These are phyloP conservation scores for Ogataea nakhonphanomensis DNA, from an alignment of 805 yeast species.

Conservation along the genomic window DNA sequence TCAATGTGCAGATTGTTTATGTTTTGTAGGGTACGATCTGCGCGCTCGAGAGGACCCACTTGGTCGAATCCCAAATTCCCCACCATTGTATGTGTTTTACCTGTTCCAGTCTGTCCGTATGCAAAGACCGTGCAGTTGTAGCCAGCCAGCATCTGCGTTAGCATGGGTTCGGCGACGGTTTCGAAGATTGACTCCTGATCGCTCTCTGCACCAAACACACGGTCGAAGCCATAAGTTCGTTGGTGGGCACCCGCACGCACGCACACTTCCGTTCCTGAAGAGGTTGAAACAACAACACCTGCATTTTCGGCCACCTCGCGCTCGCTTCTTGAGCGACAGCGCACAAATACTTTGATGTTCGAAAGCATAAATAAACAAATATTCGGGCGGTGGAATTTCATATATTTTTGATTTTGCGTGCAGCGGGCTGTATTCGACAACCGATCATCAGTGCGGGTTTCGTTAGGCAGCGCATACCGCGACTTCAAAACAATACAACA, in stretches of 20 bases:
- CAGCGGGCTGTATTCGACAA: too few species aligned
- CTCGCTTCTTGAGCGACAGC: slow-evolving; percentile 60
- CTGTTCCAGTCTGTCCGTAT: slow-evolving; percentile 81
- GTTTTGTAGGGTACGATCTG: too few species aligned
- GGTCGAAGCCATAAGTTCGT: slow-evolving; percentile 70
- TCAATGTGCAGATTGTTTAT: slow-evolving; percentile 35
- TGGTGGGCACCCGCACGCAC: slow-evolving; percentile 40
- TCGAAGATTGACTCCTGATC: slow-evolving; percentile 67
- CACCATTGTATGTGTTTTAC: slow-evolving; percentile 77
- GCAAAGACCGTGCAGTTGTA: slow-evolving; percentile 82
- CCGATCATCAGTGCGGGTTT: too few species aligned
- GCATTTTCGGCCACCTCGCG: slow-evolving; percentile 57
- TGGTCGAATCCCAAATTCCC: slow-evolving; percentile 53
- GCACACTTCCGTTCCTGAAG: slow-evolving; percentile 45
- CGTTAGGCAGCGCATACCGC: too few species aligned
- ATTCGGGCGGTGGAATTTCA: slow-evolving; percentile 3
- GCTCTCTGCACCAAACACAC: slow-evolving; percentile 78
- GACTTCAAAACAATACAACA: too few species aligned
- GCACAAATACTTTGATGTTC: slow-evolving; percentile 59
- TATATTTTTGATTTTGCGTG: background rate
- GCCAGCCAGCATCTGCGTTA: slow-evolving; percentile 67
- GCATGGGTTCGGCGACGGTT: slow-evolving; percentile 59
- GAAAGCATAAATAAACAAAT: slow-evolving; percentile 8
- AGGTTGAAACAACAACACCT: slow-evolving; percentile 56
- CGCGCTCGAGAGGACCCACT: background rate